A percentile compares a stretch with the other conserved stretches of the same genome.
Conservation (phyloP, 441 rosid genomes). For the Gossypium schwendimanii region DNA sequence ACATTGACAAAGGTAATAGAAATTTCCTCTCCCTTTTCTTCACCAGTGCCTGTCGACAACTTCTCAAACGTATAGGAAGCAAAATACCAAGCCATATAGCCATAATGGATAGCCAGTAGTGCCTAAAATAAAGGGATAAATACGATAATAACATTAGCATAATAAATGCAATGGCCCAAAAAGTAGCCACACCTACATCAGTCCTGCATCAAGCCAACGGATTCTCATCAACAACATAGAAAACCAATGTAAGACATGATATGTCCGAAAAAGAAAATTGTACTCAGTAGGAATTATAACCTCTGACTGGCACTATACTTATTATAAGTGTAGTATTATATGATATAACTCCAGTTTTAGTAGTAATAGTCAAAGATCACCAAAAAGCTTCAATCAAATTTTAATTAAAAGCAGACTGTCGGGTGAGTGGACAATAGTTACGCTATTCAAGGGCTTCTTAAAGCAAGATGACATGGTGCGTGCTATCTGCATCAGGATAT, state of each 20-base stretch:
- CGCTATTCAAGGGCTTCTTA: too few species aligned
- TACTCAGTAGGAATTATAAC: background rate
- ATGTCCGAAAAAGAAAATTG: background rate
- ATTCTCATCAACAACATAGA: slow-evolving; percentile 11
- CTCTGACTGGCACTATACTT: background rate
- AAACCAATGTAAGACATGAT: background rate
- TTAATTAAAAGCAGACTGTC: too few species aligned
- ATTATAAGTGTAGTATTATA: too few species aligned
- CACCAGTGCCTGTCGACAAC: slow-evolving; percentile 31
- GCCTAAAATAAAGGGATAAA: slow-evolving; percentile 23
- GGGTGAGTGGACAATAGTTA: too few species aligned
- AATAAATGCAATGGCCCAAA: slow-evolving; percentile 33
- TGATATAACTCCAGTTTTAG: too few species aligned
- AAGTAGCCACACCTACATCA: slow-evolving; percentile 39
- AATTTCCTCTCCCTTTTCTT: slow-evolving; percentile 39
- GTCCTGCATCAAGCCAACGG: slow-evolving; percentile 31
- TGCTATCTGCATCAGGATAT: too few species aligned
- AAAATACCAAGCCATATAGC: slow-evolving; percentile 25
- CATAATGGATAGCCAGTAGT: slow-evolving; percentile 30
- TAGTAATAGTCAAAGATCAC: too few species aligned
- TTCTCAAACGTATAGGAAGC: slow-evolving; percentile 33
- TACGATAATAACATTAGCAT: slow-evolving; percentile 32
- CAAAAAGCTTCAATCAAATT: too few species aligned
- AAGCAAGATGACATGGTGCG: too few species aligned
- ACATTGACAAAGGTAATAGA: slow-evolving; percentile 47